Evolutionary conservation across 2,329 filamentous ascomycete species (phyloP), one percentile per base, ranked within the genome.

Genomic region (Aspergillus fischeri): DNA sequence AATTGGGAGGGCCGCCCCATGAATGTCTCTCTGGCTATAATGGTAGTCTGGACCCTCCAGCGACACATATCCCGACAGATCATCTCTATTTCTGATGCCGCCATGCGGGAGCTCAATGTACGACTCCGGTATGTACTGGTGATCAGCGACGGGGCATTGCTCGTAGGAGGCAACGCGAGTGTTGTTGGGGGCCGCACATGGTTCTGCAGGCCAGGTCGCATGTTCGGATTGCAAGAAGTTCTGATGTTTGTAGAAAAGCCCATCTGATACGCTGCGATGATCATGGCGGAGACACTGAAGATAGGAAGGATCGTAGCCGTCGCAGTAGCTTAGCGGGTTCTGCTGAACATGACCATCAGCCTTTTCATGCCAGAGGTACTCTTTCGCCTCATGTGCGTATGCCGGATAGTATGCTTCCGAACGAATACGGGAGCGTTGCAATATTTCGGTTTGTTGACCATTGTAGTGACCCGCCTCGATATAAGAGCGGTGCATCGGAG

Each of bases 261-360:
- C 55, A 25, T 55, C 42, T 27, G 59, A 54, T 10, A 54, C 35
- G 27, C 29, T 53, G 38, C 42, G 35, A 50, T 53, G 28, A 10
- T 8, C 48, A 4, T 54, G 57, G n/a, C 49, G 41, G 17, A 44
- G 44, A 35, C 55, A 48, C 32, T 55, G 51, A 6, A 53, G 24
- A 48, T 54, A 52, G 14, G 24, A 25, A 17, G 49, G 10, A 17
- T 52, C 55, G 29, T 57, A 52, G 24, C 24, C 50, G 2, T n/a
- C 53, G 32, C 58, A 51, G 42, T 65, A 62, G 47, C 54, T 65
- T 17, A 67, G 48, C 14, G 64, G 64, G 35, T 67, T 67, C 38
- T 59, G 41, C 17, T 57, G 56, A 24, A 60, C 32, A 14, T 44
- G 44, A 50, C 24, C 29, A 49, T 59, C 47, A 21, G 42, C 49